These are phyloP conservation scores for Basidiobolus meristosporus DNA, from an alignment of 371 early-diverging fungal species.

Conservation along the genomic window DNA sequence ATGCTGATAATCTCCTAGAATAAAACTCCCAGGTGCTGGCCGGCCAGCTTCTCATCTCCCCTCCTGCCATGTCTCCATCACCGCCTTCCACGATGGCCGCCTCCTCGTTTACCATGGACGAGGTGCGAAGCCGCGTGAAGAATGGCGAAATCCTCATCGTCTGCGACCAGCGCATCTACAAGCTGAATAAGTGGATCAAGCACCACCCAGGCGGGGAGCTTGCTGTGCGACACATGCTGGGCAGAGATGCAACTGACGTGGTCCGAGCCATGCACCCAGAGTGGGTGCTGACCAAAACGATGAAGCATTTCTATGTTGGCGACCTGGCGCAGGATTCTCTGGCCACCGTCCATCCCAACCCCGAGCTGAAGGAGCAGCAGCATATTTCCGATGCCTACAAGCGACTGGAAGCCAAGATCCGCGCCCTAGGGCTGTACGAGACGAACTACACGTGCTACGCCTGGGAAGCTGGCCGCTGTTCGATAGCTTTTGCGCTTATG, in stretches of 20 bases:
- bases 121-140: too few relatives aligned
- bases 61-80: too few relatives aligned
- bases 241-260: constrained; percentile 84
- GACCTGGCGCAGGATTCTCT: constrained; percentile 15
- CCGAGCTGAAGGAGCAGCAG: too few relatives aligned
- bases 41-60: too few relatives aligned
- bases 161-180: constrained; percentile 64
- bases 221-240: constrained; percentile 63
- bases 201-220: constrained; percentile 86
- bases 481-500: constrained; percentile 40
- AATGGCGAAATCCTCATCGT: constrained; percentile 21
- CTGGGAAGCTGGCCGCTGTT: constrained; percentile 25
- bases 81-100: too few relatives aligned
- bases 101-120: too few relatives aligned
- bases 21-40: too few relatives aligned
- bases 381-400: too few relatives aligned
- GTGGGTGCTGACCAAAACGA: constrained; percentile 45
- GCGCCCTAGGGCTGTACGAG: constrained; percentile 4
- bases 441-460: constrained; percentile 61
- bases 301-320: constrained; percentile 58
- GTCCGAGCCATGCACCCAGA: constrained; percentile 75
- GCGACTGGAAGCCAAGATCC: too few relatives aligned
- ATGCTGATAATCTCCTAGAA: too few relatives aligned
- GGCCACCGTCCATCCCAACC: too few relatives aligned
- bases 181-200: constrained; percentile 57